Evolutionary conservation across 345 rosid species (phyloP).

Genomic region (Cardiospermum halicacabum): DNA sequence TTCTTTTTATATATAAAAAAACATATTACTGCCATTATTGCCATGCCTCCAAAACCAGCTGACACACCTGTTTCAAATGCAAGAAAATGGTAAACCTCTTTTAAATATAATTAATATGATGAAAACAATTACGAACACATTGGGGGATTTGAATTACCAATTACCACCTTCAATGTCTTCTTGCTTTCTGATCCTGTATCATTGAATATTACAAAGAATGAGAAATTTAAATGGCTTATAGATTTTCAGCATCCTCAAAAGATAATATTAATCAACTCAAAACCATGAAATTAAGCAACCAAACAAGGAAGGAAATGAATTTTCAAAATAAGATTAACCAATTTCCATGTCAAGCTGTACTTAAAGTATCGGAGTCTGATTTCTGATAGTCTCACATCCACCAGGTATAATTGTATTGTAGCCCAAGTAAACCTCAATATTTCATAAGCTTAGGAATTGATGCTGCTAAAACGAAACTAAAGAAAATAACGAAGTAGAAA

Average conservation of each 20-base stretch:
- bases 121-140: neutral
- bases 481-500: neutral
- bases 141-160: slow-evolving; percentile 22
- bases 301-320: neutral
- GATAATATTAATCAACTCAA: neutral
- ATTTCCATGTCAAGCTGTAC: neutral
- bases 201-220: neutral
- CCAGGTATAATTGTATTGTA: neutral
- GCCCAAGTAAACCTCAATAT: neutral
- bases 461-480: neutral
- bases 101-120: no score
- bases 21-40: neutral
- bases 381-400: neutral
- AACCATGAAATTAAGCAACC: neutral
- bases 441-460: no score
- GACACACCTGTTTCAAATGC: slow-evolving; percentile 23
- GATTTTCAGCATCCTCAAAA: neutral
- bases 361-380: neutral
- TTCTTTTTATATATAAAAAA: slow-evolving; percentile 26
- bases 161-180: neutral
- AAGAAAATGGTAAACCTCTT: no score
- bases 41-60: slow-evolving; percentile 18
- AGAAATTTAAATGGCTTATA: slow-evolving; percentile 1
- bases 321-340: neutral
- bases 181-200: neutral